Evolutionary conservation across 495 filamentous ascomycete genomes (phyloP).

Genomic region (Monascus purpureus): DNA sequence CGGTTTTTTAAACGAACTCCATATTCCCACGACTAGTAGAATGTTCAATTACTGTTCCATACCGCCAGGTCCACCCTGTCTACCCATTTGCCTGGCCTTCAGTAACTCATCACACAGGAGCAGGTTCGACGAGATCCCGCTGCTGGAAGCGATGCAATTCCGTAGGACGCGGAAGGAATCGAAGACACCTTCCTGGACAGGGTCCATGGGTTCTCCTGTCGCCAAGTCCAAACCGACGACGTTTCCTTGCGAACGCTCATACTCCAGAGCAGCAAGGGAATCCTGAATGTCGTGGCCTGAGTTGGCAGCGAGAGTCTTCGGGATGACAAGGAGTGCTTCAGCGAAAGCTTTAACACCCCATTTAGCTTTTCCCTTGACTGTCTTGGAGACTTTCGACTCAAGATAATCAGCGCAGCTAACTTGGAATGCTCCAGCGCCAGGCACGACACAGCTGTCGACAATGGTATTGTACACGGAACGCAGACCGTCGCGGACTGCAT

Average conservation of each 20-base stretch:
- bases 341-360: slow-evolving; percentile 90
- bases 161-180: slow-evolving; percentile 91
- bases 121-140: slow-evolving; percentile 89
- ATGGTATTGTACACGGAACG: slow-evolving; percentile 98
- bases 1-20: too few relatives aligned
- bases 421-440: slow-evolving; percentile 92
- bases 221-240: slow-evolving; percentile 73
- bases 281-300: slow-evolving; percentile 95
- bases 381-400: slow-evolving; percentile 63
- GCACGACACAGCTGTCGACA: slow-evolving; percentile 87
- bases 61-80: slow-evolving; percentile 25
- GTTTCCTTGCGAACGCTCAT: slow-evolving; percentile 75
- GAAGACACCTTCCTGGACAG: slow-evolving; percentile 82
- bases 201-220: slow-evolving; percentile 89
- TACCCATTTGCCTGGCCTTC: slow-evolving; percentile 90
- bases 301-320: slow-evolving; percentile 94
- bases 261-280: slow-evolving; percentile 67
- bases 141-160: slow-evolving; percentile 85
- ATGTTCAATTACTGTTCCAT: slow-evolving; percentile 31
- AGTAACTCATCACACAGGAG: slow-evolving; percentile 93
- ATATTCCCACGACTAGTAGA: too few relatives aligned
- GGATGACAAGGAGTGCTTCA: slow-evolving; percentile 84
- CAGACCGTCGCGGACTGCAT: slow-evolving; percentile 93
- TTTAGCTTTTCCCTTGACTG: slow-evolving; percentile 93
- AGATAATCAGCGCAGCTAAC: slow-evolving; percentile 86